Percentiles rank a stretch among this genome's conserved stretches.
phyloP scores from a whole-genome alignment of 2,329 filamentous ascomycete species.

The Pseudogymnoascus sp. region DNA sequence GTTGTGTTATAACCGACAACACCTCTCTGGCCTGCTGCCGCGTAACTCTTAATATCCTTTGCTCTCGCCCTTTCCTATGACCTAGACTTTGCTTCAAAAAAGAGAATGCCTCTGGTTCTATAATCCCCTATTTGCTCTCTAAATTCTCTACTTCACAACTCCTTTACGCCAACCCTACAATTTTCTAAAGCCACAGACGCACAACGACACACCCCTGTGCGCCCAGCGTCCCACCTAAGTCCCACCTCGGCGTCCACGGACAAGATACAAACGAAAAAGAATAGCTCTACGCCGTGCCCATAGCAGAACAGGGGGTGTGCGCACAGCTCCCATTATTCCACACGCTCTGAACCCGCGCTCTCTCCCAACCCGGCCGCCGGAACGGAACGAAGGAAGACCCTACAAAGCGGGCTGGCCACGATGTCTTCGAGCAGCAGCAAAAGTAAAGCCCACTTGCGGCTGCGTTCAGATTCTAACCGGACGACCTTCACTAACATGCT shows the following conservation, averaged over 20 bases:
- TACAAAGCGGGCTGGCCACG: slow-evolving; percentile 13
- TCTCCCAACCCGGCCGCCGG: background rate
- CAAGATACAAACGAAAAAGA: background rate
- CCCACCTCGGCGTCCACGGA: background rate
- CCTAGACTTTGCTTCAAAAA: background rate
- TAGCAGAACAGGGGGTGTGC: background rate
- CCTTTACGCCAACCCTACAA: background rate
- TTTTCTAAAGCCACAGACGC: background rate
- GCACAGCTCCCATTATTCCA: background rate
- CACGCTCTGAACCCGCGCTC: background rate
- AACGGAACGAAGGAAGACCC: background rate
- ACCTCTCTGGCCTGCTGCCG: background rate
- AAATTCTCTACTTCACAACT: background rate
- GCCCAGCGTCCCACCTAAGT: background rate
- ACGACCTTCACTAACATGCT: slow-evolving; percentile 10
- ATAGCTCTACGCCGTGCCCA: background rate
- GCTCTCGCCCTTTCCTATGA: background rate
- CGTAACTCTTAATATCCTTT: background rate
- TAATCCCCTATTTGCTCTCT: background rate
- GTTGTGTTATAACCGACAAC: background rate
- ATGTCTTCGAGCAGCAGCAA: slow-evolving; percentile 32
- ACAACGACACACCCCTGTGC: background rate
- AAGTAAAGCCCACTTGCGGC: slow-evolving; percentile 22
- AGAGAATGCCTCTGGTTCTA: background rate
- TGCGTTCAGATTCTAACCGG: background rate